These are phyloP conservation scores for Andalucia godoyi DNA, from an alignment of 78 protist species.

Conservation along the genomic window DNA sequence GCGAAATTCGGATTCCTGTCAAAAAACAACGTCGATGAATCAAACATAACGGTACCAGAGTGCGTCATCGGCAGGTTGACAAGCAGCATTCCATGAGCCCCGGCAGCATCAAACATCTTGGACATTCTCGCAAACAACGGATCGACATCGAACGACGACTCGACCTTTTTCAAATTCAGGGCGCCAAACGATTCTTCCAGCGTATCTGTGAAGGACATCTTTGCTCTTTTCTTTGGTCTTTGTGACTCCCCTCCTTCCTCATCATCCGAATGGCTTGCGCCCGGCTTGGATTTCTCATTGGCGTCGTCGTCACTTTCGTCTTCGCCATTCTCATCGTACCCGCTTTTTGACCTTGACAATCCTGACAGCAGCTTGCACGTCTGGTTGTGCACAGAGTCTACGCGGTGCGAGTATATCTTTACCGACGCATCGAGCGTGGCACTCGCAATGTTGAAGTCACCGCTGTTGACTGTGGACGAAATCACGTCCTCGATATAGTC, in stretches of 20 bases:
- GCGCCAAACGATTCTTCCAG: slow-evolving; percentile 15
- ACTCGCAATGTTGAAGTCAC: slow-evolving; percentile 76
- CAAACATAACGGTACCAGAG: not conserved
- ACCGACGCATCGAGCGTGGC: slow-evolving; percentile 82
- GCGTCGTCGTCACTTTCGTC: slow-evolving; percentile 19
- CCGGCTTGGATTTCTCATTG: not conserved
- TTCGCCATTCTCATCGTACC: not conserved
- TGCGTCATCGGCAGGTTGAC: too few relatives aligned
- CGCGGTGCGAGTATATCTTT: slow-evolving; percentile 79
- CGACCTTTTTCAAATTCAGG: slow-evolving; percentile 31
- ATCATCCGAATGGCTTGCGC: not conserved
- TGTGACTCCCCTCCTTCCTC: slow-evolving; percentile 7
- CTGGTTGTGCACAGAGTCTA: slow-evolving; percentile 75
- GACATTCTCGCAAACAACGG: slow-evolving; percentile 64
- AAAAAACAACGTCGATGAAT: not conserved
- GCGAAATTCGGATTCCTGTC: slow-evolving; percentile 1
- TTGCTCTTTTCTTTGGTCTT: not conserved
- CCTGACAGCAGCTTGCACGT: slow-evolving; percentile 68
- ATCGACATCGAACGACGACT: slow-evolving; percentile 32
- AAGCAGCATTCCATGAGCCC: too few relatives aligned
- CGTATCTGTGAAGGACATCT: slow-evolving; percentile 2
- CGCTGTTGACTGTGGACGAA: slow-evolving; percentile 1
- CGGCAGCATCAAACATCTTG: slow-evolving; percentile 62
- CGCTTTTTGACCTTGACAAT: slow-evolving; percentile 17
- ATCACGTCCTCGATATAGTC: slow-evolving; percentile 65